Conservation (phyloP, 2,329 filamentous ascomycete genomes). For the Paraphaeosphaeria minitans region DNA sequence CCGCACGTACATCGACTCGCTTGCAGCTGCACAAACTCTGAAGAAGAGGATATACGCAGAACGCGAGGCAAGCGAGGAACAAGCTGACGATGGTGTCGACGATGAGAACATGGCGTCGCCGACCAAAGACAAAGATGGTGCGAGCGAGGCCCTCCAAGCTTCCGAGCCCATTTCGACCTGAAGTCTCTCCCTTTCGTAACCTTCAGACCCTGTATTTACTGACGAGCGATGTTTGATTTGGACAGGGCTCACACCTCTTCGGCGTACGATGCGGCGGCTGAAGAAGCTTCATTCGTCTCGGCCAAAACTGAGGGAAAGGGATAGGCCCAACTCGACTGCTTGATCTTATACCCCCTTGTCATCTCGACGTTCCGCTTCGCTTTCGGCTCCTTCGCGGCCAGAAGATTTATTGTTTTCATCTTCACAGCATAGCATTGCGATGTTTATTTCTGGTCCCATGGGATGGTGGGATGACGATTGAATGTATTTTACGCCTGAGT, state of each 20-base stretch:
- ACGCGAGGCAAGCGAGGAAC: slow-evolving; percentile 37
- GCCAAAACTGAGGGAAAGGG: slow-evolving; percentile 24
- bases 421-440: slow-evolving; percentile 8
- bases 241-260: slow-evolving; percentile 42
- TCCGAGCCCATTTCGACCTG: slow-evolving; percentile 30
- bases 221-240: slow-evolving; percentile 29
- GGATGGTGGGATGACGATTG: slow-evolving; percentile 16
- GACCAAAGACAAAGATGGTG: slow-evolving; percentile 40
- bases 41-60: slow-evolving; percentile 71
- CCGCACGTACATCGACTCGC: slow-evolving; percentile 87
- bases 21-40: slow-evolving; percentile 71
- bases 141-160: slow-evolving; percentile 33
- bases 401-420: slow-evolving; percentile 10
- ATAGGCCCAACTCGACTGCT: slow-evolving; percentile 36
- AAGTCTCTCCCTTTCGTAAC: slow-evolving; percentile 18
- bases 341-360: slow-evolving; percentile 33
- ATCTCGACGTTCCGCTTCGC: slow-evolving; percentile 22
- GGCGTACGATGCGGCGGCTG: slow-evolving; percentile 42
- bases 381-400: slow-evolving; percentile 17
- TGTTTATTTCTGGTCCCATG: slow-evolving; percentile 11
- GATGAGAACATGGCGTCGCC: slow-evolving; percentile 17
- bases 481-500: slow-evolving; percentile 23
- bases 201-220: slow-evolving; percentile 29
- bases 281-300: slow-evolving; percentile 44
- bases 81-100: slow-evolving; percentile 18